Evolutionary conservation across 306 rosid species (phyloP).

Genomic region (Argentina anserina): DNA sequence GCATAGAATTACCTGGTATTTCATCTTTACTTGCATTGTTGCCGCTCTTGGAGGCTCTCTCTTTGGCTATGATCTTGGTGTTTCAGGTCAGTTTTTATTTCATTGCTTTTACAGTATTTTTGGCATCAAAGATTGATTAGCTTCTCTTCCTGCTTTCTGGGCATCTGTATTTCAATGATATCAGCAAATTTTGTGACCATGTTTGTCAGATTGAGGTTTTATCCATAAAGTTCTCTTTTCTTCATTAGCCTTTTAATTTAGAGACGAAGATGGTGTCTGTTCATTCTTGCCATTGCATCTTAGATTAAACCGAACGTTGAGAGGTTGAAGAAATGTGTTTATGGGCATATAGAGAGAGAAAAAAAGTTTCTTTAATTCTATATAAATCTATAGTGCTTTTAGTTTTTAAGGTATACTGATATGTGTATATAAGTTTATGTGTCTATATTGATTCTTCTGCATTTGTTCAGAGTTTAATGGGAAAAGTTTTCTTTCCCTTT

Average conservation of each 20-base stretch:
- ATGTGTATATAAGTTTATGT: too few relatives aligned
- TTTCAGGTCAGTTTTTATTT: conserved; percentile 54
- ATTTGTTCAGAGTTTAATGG: background rate
- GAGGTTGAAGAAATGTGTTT: conserved; percentile 5
- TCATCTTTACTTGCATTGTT: conserved; percentile 62
- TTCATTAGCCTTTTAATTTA: background rate
- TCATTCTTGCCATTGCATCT: background rate
- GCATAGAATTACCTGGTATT: conserved; percentile 56
- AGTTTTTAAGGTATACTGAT: background rate
- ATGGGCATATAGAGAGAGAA: background rate
- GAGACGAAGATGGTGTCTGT: background rate
- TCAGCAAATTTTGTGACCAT: background rate
- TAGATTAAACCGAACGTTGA: background rate
- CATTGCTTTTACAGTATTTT: background rate
- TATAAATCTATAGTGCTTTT: background rate
- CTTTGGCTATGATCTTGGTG: conserved; percentile 91
- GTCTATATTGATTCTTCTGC: background rate
- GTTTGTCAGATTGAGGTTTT: background rate
- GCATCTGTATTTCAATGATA: conserved; percentile 3
- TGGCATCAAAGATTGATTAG: background rate
- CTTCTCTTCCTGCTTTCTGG: conserved; percentile 9
- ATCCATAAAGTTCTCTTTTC: background rate
- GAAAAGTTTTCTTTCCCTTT: background rate
- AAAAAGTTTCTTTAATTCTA: background rate
- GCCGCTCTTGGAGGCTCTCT: conserved; percentile 91